Percentiles rank a stretch among this genome's conserved stretches.
phyloP scores from a whole-genome alignment of 208 protist species.

The Balamuthia mandrillaris region DNA sequence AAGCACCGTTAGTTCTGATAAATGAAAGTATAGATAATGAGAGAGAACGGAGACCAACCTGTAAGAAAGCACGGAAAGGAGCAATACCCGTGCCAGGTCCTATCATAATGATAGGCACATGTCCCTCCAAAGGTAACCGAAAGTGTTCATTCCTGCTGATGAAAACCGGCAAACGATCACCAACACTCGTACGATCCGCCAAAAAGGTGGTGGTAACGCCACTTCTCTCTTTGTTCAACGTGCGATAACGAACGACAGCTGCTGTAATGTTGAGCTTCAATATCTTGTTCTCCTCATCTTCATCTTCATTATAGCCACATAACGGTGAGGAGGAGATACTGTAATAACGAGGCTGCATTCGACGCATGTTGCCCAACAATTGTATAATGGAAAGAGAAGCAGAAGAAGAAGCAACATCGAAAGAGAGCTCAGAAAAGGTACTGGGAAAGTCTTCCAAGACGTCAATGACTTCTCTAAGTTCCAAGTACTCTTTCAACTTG shows the following conservation, averaged over 20 bases:
- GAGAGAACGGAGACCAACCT: too few relatives aligned
- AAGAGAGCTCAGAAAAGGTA: neutral
- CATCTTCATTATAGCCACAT: neutral
- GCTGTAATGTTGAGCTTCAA: slow-evolving; percentile 45
- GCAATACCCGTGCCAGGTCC: slow-evolving; percentile 62
- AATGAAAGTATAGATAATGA: too few relatives aligned
- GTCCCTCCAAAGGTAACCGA: neutral
- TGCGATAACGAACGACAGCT: slow-evolving; percentile 41
- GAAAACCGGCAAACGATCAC: neutral
- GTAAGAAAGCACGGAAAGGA: slow-evolving; percentile 59
- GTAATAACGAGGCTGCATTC: slow-evolving; percentile 88
- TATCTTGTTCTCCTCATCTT: too few relatives aligned
- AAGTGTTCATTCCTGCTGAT: slow-evolving; percentile 10
- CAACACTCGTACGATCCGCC: neutral
- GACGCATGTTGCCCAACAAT: slow-evolving; percentile 76
- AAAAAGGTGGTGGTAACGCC: slow-evolving; percentile 21
- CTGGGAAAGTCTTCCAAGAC: slow-evolving; percentile 37
- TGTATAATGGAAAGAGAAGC: slow-evolving; percentile 45
- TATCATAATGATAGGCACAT: slow-evolving; percentile 57
- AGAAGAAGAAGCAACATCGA: too few relatives aligned
- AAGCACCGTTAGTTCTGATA: too few relatives aligned
- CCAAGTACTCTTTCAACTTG: neutral
- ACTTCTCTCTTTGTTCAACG: slow-evolving; percentile 2
- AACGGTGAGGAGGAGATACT: slow-evolving; percentile 87
- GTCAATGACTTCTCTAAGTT: neutral